phyloP scores from a whole-genome alignment of 2,329 filamentous ascomycete genomes.

The Scedosporium boydii region DNA sequence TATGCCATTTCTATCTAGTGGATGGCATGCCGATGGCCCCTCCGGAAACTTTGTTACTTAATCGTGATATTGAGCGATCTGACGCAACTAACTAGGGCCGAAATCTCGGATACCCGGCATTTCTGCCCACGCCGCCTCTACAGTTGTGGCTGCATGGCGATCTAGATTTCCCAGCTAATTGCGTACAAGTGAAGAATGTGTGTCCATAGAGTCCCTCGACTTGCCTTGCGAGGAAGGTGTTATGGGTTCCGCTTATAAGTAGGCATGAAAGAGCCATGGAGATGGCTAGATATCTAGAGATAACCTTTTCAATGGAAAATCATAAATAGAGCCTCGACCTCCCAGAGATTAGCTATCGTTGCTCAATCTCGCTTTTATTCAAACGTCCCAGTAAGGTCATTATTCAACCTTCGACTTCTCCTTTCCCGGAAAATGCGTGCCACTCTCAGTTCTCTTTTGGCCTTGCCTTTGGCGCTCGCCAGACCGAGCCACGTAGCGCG shows the following conservation, averaged over 20 bases:
- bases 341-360: no score
- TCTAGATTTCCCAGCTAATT: not conserved
- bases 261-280: no score
- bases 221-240: no score
- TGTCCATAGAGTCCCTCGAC: no score
- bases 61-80: not conserved
- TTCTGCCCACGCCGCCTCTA: not conserved
- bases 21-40: not conserved
- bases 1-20: not conserved
- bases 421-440: constrained; percentile 18
- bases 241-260: no score
- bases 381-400: no score
- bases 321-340: no score
- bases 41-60: not conserved
- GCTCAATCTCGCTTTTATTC: not conserved
- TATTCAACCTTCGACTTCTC: not conserved
- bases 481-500: constrained; percentile 9
- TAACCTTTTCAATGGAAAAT: no score
- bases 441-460: constrained; percentile 15
- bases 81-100: not conserved
- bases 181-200: not conserved
- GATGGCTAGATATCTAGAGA: no score
- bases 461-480: constrained; percentile 11
- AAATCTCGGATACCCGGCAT: not conserved
- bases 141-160: no score